Evolutionary conservation across 805 yeast species (phyloP).

Genomic region (Henningerozyma blattae): DNA sequence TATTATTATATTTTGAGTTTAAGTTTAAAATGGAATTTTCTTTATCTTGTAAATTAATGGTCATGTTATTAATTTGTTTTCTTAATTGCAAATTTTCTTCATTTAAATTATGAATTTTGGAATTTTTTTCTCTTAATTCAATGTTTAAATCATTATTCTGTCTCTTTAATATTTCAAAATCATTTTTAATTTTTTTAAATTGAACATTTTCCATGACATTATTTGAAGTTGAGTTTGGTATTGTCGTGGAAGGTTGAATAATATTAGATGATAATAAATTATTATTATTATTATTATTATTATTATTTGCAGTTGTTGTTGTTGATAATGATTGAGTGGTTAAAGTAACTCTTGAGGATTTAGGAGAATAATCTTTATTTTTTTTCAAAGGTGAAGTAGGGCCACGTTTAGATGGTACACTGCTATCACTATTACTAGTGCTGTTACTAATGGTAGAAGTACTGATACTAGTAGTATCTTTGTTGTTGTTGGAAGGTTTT

Average conservation of each 20-base stretch:
- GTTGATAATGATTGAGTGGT: neutral
- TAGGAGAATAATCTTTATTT: conserved; percentile 1
- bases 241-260: neutral
- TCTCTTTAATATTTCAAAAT: conserved; percentile 26
- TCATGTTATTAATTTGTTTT: neutral
- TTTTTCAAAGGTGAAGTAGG: conserved; percentile 61
- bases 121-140: conserved; percentile 2
- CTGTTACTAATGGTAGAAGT: conserved; percentile 1
- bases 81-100: conserved; percentile 14
- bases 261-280: neutral
- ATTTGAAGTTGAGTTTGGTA: neutral
- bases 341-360: too few species aligned
- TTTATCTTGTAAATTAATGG: neutral
- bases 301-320: neutral
- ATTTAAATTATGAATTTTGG: conserved; percentile 8
- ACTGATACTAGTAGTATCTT: neutral
- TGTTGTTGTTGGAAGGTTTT: neutral
- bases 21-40: neutral
- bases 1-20: neutral
- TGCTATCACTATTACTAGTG: conserved; percentile 7
- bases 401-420: conserved; percentile 53
- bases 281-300: too few species aligned
- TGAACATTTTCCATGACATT: neutral
- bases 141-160: conserved; percentile 6
- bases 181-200: conserved; percentile 16